These are phyloP conservation scores for Linnemannia exigua DNA, from an alignment of 192 early-diverging fungal species.

Conservation along the genomic window DNA sequence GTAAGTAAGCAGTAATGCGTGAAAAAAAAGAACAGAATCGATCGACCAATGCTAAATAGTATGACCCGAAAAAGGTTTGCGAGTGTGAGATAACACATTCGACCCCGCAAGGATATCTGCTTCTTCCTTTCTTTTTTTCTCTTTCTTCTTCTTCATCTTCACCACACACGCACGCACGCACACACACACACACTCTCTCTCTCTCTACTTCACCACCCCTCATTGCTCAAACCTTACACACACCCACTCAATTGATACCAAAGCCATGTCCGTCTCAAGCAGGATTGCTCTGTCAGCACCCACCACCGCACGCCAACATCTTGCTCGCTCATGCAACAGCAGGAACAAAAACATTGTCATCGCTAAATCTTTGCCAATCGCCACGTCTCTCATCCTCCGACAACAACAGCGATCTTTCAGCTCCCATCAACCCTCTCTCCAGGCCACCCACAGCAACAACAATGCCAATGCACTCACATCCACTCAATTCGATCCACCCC, in stretches of 20 bases:
- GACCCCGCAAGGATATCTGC: not conserved
- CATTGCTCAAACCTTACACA: not conserved
- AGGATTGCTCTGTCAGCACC: not conserved
- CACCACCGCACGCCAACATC: not conserved
- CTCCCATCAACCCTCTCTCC: not conserved
- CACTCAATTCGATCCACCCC: constrained; percentile 27
- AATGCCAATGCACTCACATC: not conserved
- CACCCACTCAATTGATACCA: not conserved
- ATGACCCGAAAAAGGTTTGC: too few relatives aligned
- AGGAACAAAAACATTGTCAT: not conserved
- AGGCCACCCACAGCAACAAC: not conserved
- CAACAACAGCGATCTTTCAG: not conserved
- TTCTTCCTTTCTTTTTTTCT: not conserved
- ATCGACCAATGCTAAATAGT: not conserved
- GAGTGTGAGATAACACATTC: too few relatives aligned
- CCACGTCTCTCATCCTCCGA: not conserved
- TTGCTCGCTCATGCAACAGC: not conserved
- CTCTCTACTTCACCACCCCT: not conserved
- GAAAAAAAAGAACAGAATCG: not conserved
- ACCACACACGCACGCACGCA: too few relatives aligned
- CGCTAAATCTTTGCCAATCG: not conserved
- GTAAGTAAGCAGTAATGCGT: not conserved
- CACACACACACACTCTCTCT: too few relatives aligned
- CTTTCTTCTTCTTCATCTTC: not conserved
- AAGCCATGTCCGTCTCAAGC: not conserved